These are phyloP conservation scores for Russula emetica DNA, from an alignment of 768 basidiomycete species.

Conservation along the genomic window DNA sequence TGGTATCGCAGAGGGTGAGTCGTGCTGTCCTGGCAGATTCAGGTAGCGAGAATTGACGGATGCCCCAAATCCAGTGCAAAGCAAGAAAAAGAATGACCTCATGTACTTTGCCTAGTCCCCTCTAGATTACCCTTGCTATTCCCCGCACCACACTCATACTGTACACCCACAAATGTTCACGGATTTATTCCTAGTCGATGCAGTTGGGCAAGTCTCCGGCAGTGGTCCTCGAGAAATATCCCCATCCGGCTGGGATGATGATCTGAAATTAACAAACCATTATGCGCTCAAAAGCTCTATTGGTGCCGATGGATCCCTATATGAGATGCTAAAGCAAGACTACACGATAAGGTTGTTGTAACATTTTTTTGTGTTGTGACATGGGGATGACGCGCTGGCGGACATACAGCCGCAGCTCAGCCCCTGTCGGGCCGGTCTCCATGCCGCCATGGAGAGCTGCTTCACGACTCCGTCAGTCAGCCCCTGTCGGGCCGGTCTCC, in stretches of 20 bases:
- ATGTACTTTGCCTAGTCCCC: slow-evolving; percentile 79
- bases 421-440: too few relatives aligned
- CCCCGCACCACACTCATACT: slow-evolving; percentile 16
- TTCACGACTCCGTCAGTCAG: too few relatives aligned
- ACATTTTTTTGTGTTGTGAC: not conserved
- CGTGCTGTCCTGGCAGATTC: slow-evolving; percentile 6
- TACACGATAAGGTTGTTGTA: not conserved
- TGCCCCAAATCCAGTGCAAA: slow-evolving; percentile 66
- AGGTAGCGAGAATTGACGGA: slow-evolving; percentile 28
- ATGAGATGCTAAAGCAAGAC: not conserved
- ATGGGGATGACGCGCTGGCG: too few relatives aligned
- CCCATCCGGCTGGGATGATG: not conserved
- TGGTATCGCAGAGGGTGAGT: slow-evolving; percentile 79
- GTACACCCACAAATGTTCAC: slow-evolving; percentile 16
- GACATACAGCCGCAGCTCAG: too few relatives aligned
- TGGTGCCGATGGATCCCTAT: not conserved
- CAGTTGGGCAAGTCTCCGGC: not conserved
- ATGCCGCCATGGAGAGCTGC: too few relatives aligned
- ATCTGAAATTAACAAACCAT: not conserved
- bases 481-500: too few relatives aligned
- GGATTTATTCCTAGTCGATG: not conserved
- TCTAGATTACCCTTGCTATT: slow-evolving; percentile 14
- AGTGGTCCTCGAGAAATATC: not conserved
- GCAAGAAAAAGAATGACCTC: slow-evolving; percentile 99
- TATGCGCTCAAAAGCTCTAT: not conserved